Base-by-base conservation (phyloP, 2,329 filamentous ascomycete species). In the Aspergillus terreus region DNA sequence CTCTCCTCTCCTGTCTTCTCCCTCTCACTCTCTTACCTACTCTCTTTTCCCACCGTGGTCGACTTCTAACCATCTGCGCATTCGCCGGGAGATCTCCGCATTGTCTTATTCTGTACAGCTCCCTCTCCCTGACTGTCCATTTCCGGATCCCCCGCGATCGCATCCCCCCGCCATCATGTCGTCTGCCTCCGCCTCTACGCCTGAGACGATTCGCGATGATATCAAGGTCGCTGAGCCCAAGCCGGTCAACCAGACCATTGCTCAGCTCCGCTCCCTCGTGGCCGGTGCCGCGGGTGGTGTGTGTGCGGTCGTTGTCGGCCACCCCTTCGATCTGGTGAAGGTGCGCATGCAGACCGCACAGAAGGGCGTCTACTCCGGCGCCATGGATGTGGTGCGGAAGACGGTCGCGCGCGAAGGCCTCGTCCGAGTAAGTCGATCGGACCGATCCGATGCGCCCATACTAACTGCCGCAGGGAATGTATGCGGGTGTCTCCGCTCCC, bases 301-400 rank as follows among this genome's bases (percentile, higher is more conserved):
- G 44, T 97, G 90, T 76, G 92, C 94, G 51, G 94, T 99, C 50
- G 71, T 99, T 40, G 92, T 97, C 53, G 88, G 94, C 51, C 94
- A 99, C 73, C 94, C 94, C 9, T 99, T 99, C 70, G 94, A 99
- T 71, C 80, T 99, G 63, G 92, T 97, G 71, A 99, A 99, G 77
- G 94, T 99, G 59, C 88, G 94, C 53, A 78, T 99, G 71, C 94
- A 99, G 78, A 99, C 94, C 2, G 91, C 94, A 33, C 92, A 97
- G 75, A 87, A 85, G 73, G 94, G 94, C 45, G 88, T 96, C 33
- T 99, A 99, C 76, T 87, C 79, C 33, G 86, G 88, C 43, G 94
- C 94, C 12, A 80, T 97, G 64, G 94, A 99, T 74, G 92, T 96
- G 1, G 91, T 97, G 57, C 80, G 82, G 71, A 95, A 88, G 78